Evolutionary conservation across 148 eudicot species (phyloP).

Genomic region (Dysphania ambrosioides): DNA sequence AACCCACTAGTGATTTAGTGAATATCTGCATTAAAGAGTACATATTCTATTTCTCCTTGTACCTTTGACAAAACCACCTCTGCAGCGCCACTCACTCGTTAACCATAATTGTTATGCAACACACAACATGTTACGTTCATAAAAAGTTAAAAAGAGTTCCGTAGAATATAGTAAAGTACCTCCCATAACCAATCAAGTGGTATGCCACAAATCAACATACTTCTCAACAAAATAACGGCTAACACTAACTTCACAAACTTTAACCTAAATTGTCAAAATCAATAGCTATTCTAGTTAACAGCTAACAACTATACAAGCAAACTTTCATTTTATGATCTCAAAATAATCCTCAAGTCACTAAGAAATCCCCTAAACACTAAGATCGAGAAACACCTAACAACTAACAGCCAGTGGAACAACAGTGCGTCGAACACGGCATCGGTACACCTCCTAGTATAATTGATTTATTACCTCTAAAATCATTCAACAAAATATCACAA

Average conservation of each 20-base stretch:
- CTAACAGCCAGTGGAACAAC: not conserved
- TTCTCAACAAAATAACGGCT: too few species aligned
- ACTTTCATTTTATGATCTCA: not conserved
- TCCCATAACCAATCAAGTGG: not conserved
- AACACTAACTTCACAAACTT: too few species aligned
- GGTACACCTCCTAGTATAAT: too few species aligned
- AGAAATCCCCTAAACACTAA: not conserved
- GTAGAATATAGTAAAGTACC: too few species aligned
- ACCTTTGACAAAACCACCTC: not conserved
- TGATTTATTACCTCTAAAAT: too few species aligned
- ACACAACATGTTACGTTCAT: too few species aligned
- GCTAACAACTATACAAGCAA: not conserved
- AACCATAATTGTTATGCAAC: not conserved
- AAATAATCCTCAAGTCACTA: not conserved
- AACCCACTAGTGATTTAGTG: not conserved
- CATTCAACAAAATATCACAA: too few species aligned
- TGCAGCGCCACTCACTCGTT: not conserved
- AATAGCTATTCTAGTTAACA: not conserved
- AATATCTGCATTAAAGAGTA: not conserved
- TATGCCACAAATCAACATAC: too few species aligned
- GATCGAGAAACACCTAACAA: not conserved
- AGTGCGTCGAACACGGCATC: too few species aligned
- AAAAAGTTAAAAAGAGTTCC: too few species aligned
- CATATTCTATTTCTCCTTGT: not conserved
- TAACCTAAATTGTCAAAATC: not conserved